Percentiles rank a stretch among this genome's conserved stretches.
Evolutionary conservation across 2,329 filamentous ascomycete genomes (phyloP).

Genomic region (Aspergillus amoenus): DNA sequence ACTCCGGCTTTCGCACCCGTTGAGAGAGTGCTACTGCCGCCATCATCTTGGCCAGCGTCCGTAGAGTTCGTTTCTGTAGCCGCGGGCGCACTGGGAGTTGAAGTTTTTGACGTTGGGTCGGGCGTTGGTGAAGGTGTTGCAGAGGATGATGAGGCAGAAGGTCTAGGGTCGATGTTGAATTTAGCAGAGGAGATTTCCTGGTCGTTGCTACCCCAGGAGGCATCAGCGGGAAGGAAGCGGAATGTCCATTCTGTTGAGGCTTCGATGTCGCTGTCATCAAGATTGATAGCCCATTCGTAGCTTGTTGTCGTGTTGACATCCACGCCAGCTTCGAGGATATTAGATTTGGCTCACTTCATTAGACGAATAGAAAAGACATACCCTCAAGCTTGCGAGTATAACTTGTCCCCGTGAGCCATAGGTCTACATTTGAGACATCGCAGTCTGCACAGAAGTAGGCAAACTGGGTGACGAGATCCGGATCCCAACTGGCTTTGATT

Average conservation of each 20-base stretch:
- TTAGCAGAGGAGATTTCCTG: slow-evolving; percentile 10
- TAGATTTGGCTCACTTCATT: background rate
- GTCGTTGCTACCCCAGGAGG: background rate
- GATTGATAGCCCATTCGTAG: slow-evolving; percentile 6
- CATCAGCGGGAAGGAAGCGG: slow-evolving; percentile 7
- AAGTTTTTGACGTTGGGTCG: background rate
- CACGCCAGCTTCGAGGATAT: background rate
- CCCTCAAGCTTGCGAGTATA: slow-evolving; percentile 4
- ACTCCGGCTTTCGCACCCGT: slow-evolving; percentile 13
- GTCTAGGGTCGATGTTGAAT: slow-evolving; percentile 4
- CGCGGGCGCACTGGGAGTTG: background rate
- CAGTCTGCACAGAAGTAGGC: background rate
- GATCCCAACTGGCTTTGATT: slow-evolving; percentile 5
- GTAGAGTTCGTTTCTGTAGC: background rate
- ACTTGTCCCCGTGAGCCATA: slow-evolving; percentile 7
- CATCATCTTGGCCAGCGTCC: background rate
- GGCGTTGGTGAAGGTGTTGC: background rate
- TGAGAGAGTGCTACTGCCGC: background rate
- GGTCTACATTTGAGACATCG: slow-evolving; percentile 4
- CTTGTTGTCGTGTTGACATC: slow-evolving; percentile 4
- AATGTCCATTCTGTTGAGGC: slow-evolving; percentile 3
- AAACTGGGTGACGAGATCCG: background rate
- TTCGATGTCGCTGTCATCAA: slow-evolving; percentile 1
- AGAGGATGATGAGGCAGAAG: background rate
- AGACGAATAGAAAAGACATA: background rate